Evolutionary conservation across 1,284 basidiomycete species (phyloP).

Genomic region (Tausonia pullulans): DNA sequence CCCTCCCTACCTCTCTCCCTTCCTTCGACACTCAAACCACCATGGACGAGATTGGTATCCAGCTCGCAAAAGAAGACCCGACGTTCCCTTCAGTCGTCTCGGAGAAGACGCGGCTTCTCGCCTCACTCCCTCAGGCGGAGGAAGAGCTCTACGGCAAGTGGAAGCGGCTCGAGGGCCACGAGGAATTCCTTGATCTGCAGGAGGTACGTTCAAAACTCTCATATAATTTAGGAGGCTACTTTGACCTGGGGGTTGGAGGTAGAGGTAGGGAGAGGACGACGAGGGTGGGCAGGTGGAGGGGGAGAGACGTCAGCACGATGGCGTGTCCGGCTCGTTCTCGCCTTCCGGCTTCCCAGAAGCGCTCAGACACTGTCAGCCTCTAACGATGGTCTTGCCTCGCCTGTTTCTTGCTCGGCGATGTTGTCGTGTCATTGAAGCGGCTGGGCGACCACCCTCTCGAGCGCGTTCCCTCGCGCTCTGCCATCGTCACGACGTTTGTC

Average conservation of each 20-base stretch:
- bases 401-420: too few species aligned
- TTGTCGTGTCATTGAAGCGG: too few species aligned
- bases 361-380: too few species aligned
- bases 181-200: conserved; percentile 88
- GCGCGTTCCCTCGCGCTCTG: neutral
- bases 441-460: too few species aligned
- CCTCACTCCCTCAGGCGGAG: conserved; percentile 63
- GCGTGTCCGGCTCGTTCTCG: too few species aligned
- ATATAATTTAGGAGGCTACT: neutral
- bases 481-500: too few species aligned
- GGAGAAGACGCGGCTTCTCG: conserved; percentile 75
- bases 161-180: conserved; percentile 83
- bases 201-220: conserved; percentile 42
- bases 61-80: conserved; percentile 67
- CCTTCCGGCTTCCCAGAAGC: too few species aligned
- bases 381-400: too few species aligned
- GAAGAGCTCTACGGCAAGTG: conserved; percentile 91
- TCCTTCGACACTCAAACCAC: neutral
- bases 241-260: neutral
- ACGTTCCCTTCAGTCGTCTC: conserved; percentile 75
- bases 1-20: neutral
- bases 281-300: neutral
- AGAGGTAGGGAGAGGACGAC: neutral
- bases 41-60: conserved; percentile 51
- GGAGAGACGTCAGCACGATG: neutral